Evolutionary conservation across 176 grass and related monocot genomes (phyloP).

Genomic region (Oryza brachyantha): DNA sequence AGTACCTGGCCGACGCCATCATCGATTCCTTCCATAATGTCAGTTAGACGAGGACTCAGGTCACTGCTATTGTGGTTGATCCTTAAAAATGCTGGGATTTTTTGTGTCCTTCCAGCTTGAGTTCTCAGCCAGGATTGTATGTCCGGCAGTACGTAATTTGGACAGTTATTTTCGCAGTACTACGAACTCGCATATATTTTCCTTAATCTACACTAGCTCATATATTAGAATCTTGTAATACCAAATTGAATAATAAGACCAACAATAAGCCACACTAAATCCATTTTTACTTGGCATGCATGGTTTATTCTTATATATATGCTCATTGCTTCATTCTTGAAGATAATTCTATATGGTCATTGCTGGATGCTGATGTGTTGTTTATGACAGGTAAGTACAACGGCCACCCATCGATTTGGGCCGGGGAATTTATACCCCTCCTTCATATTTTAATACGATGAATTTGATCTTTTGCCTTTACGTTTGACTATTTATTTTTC

Average conservation of each 20-base stretch:
- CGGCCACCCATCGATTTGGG: no score
- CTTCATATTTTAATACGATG: no score
- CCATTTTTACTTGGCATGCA: not conserved
- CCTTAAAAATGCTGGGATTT: constrained; percentile 40
- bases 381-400: no score
- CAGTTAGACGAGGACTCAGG: constrained; percentile 34
- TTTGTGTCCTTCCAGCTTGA: constrained; percentile 47
- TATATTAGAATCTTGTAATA: not conserved
- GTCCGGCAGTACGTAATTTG: not conserved
- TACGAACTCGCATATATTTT: not conserved
- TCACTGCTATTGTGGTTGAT: not conserved
- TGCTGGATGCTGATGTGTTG: no score
- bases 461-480: no score
- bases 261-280: not conserved
- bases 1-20: constrained; percentile 90
- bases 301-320: not conserved
- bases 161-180: not conserved
- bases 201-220: not conserved
- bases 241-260: not conserved
- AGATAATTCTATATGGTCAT: no score
- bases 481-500: no score
- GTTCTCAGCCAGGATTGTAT: constrained; percentile 2
- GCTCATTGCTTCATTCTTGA: no score
- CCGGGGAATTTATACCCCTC: no score
- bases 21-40: constrained; percentile 91